Base-by-base conservation (phyloP, 441 rosid genomes). In the Erodium chrysanthum region DNA sequence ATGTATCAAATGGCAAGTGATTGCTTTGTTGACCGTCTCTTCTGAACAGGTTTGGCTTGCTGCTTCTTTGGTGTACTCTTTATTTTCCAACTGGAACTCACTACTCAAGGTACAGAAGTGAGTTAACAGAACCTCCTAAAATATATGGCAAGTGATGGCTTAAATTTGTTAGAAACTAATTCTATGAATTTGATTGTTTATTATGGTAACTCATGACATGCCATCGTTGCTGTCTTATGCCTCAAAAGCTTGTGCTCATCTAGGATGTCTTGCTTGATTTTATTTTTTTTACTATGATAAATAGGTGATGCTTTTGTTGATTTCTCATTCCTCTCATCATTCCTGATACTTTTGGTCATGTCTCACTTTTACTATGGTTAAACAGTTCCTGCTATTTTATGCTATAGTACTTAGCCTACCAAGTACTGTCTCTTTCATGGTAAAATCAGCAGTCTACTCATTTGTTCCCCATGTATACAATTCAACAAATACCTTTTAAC, bases 41-140 rank as follows among this genome's bases (percentile, higher is more conserved):
- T 15, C 66, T 17, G 73, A 79, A 67, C 81, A 92, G 98, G 96
- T 75, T 89, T 92, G 81, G 91, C 87, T 72, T 90, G 90, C 84
- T 89, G 95, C 72, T 88, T 86, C 84, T 85, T 85, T 70, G 98
- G 98, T 8, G 80, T 87, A 67, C 86, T 92, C 73, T 85, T 88
- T 79, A 85, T 86, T 75, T 92, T 80, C 64, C 85, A 82, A 71
- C 89, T 79, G 76, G 77, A 79, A 67, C 85, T 88, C 76, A 73
- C 80, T 66, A 79, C 88, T 74, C 91, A 89, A 92, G 96, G 96
- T 92, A 92, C 82, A 85, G 88, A 86, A 82, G 89, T 88, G 95
- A 90, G 95, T 88, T 86, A 68, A 74, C 81, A 71, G 66, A 82
- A 73, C 79, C 83, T 81, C 71, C 68, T 76, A 50, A 48, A 64